Evolutionary conservation across 495 filamentous ascomycete species (phyloP).

Genomic region (Rostrohypoxylon terebratum): DNA sequence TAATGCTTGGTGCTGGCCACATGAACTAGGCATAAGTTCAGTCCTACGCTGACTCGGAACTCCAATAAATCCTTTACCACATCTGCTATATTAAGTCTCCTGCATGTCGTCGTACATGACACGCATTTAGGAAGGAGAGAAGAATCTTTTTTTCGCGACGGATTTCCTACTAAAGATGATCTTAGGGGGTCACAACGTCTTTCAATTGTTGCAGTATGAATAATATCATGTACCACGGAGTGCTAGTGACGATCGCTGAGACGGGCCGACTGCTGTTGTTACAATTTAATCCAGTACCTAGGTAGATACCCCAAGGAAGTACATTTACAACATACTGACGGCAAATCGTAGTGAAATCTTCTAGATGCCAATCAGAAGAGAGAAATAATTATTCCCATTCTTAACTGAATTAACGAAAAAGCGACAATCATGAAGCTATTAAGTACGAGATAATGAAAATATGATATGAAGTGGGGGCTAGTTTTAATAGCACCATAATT

Average conservation of each 20-base stretch:
- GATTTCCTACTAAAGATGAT: slow-evolving; percentile 1
- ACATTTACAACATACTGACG: not conserved
- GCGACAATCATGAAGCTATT: not conserved
- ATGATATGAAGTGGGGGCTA: slow-evolving; percentile 1
- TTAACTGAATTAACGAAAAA: not conserved
- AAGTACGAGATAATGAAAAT: not conserved
- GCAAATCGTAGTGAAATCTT: too few relatives aligned
- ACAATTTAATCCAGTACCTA: slow-evolving; percentile 5
- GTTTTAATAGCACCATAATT: not conserved
- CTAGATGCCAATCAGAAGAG: not conserved
- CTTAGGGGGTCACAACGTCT: not conserved
- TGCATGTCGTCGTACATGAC: slow-evolving; percentile 2
- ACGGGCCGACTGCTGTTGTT: slow-evolving; percentile 31
- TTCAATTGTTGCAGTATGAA: slow-evolving; percentile 2
- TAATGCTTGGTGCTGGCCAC: not conserved
- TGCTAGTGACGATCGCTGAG: slow-evolving; percentile 28
- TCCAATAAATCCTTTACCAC: slow-evolving; percentile 15
- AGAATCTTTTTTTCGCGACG: slow-evolving; percentile 12
- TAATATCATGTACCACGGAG: not conserved
- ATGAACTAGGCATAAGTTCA: not conserved
- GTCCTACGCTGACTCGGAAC: slow-evolving; percentile 9
- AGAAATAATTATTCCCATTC: not conserved
- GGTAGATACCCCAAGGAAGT: too few relatives aligned
- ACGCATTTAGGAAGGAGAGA: slow-evolving; percentile 28
- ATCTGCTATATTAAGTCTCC: slow-evolving; percentile 1